Evolutionary conservation across 768 basidiomycete species (phyloP).

Genomic region (Harrya chromipes): DNA sequence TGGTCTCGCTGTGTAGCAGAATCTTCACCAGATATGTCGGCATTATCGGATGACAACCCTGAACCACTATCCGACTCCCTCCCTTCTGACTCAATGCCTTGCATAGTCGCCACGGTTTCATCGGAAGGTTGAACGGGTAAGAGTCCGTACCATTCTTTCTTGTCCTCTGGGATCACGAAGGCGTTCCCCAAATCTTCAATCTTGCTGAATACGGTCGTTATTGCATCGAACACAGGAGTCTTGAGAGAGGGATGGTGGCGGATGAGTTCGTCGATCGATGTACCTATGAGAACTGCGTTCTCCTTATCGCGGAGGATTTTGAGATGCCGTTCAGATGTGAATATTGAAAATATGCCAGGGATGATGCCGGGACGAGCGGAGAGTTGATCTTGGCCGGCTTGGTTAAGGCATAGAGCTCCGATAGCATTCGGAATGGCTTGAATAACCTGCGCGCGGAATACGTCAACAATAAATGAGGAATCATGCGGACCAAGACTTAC

Average conservation of each 20-base stretch:
- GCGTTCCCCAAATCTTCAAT: conserved; percentile 72
- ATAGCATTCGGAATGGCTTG: conserved; percentile 94
- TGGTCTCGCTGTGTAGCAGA: conserved; percentile 47
- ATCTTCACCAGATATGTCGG: conserved; percentile 29
- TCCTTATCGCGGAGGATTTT: conserved; percentile 90
- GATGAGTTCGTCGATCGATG: conserved; percentile 90
- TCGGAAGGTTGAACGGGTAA: conserved; percentile 28
- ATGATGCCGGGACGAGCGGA: conserved; percentile 76
- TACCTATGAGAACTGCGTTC: conserved; percentile 84
- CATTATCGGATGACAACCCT: conserved; percentile 17
- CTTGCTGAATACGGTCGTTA: conserved; percentile 65
- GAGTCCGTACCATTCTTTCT: conserved; percentile 67
- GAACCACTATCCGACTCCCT: conserved; percentile 19
- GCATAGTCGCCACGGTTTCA: conserved; percentile 45
- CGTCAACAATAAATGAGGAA: neutral
- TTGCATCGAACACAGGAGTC: conserved; percentile 69
- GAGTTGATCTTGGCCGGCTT: conserved; percentile 80
- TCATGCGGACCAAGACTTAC: conserved; percentile 36
- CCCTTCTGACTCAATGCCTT: conserved; percentile 34
- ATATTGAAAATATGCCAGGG: conserved; percentile 78
- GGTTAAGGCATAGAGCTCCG: conserved; percentile 94
- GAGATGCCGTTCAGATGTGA: conserved; percentile 80
- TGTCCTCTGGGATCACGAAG: conserved; percentile 53
- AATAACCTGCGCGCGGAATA: conserved; percentile 57
- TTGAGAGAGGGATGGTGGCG: conserved; percentile 93